These are phyloP conservation scores for Escallonia rubra DNA, from an alignment of 129 eudicot genomes.

Conservation along the genomic window DNA sequence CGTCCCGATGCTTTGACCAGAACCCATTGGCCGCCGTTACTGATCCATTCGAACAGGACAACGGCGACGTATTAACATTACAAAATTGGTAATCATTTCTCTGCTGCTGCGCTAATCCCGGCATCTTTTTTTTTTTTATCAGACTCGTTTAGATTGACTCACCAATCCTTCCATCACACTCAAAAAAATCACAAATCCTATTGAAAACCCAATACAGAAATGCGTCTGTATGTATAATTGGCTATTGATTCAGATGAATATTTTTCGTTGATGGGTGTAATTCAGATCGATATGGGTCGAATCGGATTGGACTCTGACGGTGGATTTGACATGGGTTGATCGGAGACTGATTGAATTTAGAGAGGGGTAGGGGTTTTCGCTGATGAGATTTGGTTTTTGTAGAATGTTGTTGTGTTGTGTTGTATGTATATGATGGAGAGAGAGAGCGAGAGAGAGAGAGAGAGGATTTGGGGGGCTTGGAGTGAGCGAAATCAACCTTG, in stretches of 20 bases:
- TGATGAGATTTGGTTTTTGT: constrained; percentile 32
- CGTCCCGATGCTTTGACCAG: constrained; percentile 82
- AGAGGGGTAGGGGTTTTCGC: constrained; percentile 31
- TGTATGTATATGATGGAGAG: not conserved
- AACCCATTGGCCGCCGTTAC: constrained; percentile 50
- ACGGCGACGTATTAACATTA: constrained; percentile 34
- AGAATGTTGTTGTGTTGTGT: not conserved
- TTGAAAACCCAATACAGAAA: not conserved
- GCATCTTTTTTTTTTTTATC: constrained; percentile 35
- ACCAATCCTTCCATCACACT: constrained; percentile 17
- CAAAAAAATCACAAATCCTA: not conserved
- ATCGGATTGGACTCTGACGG: constrained; percentile 18
- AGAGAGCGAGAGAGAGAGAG: not conserved
- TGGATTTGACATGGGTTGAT: constrained; percentile 1
- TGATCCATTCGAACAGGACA: constrained; percentile 39
- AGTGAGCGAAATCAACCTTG: constrained; percentile 3
- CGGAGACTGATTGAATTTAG: constrained; percentile 17
- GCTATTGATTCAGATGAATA: constrained; percentile 2
- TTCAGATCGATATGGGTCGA: not conserved
- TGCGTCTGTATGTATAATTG: not conserved
- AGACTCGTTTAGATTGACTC: constrained; percentile 8
- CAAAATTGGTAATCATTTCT: constrained; percentile 35
- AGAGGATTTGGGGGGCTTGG: not conserved
- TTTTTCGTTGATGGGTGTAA: not conserved
- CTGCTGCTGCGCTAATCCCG: constrained; percentile 55